A percentile compares a stretch with the other conserved stretches of the same genome.
Evolutionary conservation across 2,329 filamentous ascomycete species (phyloP).

Genomic region (Colletotrichum destructivum): DNA sequence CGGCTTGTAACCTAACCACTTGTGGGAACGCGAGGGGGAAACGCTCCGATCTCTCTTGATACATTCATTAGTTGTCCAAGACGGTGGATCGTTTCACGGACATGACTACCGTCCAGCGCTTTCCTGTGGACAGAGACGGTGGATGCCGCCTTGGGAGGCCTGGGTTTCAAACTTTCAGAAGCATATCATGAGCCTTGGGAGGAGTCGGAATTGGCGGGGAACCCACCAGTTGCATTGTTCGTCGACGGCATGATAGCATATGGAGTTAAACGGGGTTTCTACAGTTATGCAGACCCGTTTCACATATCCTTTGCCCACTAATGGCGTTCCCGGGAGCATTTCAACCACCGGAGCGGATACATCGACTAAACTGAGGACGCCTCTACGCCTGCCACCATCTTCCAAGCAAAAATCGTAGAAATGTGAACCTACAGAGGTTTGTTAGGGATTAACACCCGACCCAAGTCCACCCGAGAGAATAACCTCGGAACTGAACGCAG

Average conservation of each 20-base stretch:
- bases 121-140: slow-evolving; percentile 5
- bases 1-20: slow-evolving; percentile 31
- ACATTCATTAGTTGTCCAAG: slow-evolving; percentile 1
- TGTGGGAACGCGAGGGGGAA: slow-evolving; percentile 12
- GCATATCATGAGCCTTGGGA: slow-evolving; percentile 6
- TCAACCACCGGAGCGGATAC: neutral
- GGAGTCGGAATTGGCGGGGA: neutral
- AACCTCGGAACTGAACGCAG: neutral
- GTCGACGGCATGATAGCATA: slow-evolving; percentile 9
- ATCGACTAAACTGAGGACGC: neutral
- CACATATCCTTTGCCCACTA: neutral
- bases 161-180: neutral
- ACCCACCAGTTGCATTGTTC: neutral
- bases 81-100: slow-evolving; percentile 30
- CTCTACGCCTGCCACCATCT: too few species aligned
- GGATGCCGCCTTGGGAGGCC: neutral
- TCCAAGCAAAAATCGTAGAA: too few species aligned
- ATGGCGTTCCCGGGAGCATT: slow-evolving; percentile 23
- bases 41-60: slow-evolving; percentile 28
- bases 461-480: too few species aligned
- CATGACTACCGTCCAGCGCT: slow-evolving; percentile 13
- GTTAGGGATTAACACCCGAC: too few species aligned
- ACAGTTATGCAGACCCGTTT: slow-evolving; percentile 20
- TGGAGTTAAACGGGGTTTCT: slow-evolving; percentile 14
- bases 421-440: too few species aligned